Evolutionary conservation across 129 eudicot genomes (phyloP).

Genomic region (Oenanthe sinensis): DNA sequence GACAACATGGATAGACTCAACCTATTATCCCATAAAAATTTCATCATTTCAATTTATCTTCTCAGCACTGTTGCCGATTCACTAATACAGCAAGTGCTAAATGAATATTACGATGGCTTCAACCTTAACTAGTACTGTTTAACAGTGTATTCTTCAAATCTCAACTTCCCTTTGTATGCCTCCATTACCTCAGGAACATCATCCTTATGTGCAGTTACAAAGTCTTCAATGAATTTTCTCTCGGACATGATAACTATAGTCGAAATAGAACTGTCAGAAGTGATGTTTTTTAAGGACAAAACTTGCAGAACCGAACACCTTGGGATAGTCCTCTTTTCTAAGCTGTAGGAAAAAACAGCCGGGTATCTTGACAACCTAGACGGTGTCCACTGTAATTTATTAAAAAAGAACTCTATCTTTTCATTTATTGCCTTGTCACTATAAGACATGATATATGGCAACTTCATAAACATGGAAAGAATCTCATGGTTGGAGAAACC

Average conservation of each 20-base stretch:
- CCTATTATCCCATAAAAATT: no score
- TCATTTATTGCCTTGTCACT: conserved; percentile 2
- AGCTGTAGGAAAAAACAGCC: neutral
- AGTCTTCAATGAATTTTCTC: neutral
- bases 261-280: no score
- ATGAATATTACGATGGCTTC: no score
- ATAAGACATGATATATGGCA: conserved; percentile 1
- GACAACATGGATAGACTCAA: no score
- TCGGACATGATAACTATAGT: no score
- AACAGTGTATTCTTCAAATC: neutral
- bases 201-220: neutral
- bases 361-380: neutral
- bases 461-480: neutral
- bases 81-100: no score
- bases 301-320: neutral
- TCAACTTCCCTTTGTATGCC: neutral
- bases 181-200: neutral
- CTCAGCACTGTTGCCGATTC: no score
- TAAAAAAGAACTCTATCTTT: neutral
- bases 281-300: neutral
- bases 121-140: no score
- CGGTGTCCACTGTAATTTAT: neutral
- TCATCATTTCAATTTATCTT: no score
- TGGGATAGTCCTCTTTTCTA: neutral
- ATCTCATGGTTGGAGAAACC: conserved; percentile 2